A percentile compares a stretch with the other conserved stretches of the same genome.
Conservation (phyloP, 495 filamentous ascomycete species). For the Daldinia bambusicola region DNA sequence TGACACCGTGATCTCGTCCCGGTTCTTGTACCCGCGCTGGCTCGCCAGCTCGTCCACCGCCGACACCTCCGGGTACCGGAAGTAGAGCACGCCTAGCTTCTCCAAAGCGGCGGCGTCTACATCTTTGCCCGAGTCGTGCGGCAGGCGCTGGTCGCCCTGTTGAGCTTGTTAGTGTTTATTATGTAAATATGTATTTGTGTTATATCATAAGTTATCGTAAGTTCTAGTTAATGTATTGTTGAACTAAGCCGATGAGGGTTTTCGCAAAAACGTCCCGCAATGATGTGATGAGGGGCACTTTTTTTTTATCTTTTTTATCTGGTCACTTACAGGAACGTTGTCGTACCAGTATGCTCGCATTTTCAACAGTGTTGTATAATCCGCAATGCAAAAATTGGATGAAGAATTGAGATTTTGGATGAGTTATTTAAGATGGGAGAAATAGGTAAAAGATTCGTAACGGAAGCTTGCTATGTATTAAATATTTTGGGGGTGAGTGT, state of each 20-base stretch:
- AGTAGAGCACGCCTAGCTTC: slow-evolving; percentile 81
- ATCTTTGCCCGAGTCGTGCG: slow-evolving; percentile 82
- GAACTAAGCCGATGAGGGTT: slow-evolving; percentile 1
- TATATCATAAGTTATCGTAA: not conserved
- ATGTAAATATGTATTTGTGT: not conserved
- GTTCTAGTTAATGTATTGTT: not conserved
- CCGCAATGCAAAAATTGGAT: not conserved
- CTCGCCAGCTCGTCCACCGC: slow-evolving; percentile 77
- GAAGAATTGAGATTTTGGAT: not conserved
- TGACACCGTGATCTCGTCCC: slow-evolving; percentile 91
- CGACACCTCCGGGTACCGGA: slow-evolving; percentile 68
- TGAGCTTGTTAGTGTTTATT: slow-evolving; percentile 17
- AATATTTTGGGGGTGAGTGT: slow-evolving; percentile 25
- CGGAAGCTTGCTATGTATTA: slow-evolving; percentile 22
- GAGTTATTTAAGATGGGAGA: slow-evolving; percentile 4
- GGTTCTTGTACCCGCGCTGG: slow-evolving; percentile 89
- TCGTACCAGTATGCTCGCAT: slow-evolving; percentile 91
- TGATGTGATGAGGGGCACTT: slow-evolving; percentile 31
- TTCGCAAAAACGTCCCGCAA: slow-evolving; percentile 31
- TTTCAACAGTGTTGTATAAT: slow-evolving; percentile 29
- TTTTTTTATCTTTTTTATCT: slow-evolving; percentile 11
- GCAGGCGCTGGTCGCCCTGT: slow-evolving; percentile 90
- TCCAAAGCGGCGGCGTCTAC: slow-evolving; percentile 70
- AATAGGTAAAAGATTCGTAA: not conserved
- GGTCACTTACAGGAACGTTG: slow-evolving; percentile 72